These are phyloP conservation scores for Austroboletus eburneus DNA, from an alignment of 768 basidiomycete genomes.

Conservation along the genomic window DNA sequence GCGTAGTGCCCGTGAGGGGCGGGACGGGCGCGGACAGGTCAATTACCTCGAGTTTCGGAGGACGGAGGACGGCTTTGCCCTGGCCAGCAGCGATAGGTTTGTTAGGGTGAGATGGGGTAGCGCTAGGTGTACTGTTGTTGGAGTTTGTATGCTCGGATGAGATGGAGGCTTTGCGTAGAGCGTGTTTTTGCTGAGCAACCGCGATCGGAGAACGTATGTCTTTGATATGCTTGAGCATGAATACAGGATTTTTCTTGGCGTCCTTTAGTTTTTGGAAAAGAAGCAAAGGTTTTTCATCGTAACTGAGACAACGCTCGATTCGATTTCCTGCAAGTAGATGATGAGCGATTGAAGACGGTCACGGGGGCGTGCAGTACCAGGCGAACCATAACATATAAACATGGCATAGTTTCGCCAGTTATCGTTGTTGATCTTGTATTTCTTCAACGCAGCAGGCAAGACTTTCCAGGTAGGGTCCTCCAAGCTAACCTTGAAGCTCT, in stretches of 20 bases:
- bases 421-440: slow-evolving; percentile 97
- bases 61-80: slow-evolving; percentile 43
- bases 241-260: slow-evolving; percentile 95
- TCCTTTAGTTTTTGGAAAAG: slow-evolving; percentile 98
- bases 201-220: slow-evolving; percentile 97
- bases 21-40: slow-evolving; percentile 52
- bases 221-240: slow-evolving; percentile 93
- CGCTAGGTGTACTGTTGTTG: slow-evolving; percentile 15
- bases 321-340: slow-evolving; percentile 48
- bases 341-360: not conserved
- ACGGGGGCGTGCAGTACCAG: slow-evolving; percentile 47
- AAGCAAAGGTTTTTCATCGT: slow-evolving; percentile 95
- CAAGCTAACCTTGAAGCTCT: slow-evolving; percentile 95
- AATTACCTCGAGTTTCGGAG: slow-evolving; percentile 67
- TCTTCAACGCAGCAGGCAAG: slow-evolving; percentile 94
- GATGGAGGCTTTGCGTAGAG: slow-evolving; percentile 70
- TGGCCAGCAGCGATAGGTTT: slow-evolving; percentile 28
- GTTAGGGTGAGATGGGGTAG: slow-evolving; percentile 16
- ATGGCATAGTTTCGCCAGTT: slow-evolving; percentile 99
- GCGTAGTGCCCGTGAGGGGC: slow-evolving; percentile 54
- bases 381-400: slow-evolving; percentile 96
- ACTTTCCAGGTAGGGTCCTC: slow-evolving; percentile 99
- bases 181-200: slow-evolving; percentile 95
- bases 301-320: slow-evolving; percentile 91
- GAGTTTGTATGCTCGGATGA: slow-evolving; percentile 24